A percentile compares a stretch with the other conserved stretches of the same genome.
phyloP scores from a whole-genome alignment of 176 grass and related monocot genomes.

The Juncus inflexus region DNA sequence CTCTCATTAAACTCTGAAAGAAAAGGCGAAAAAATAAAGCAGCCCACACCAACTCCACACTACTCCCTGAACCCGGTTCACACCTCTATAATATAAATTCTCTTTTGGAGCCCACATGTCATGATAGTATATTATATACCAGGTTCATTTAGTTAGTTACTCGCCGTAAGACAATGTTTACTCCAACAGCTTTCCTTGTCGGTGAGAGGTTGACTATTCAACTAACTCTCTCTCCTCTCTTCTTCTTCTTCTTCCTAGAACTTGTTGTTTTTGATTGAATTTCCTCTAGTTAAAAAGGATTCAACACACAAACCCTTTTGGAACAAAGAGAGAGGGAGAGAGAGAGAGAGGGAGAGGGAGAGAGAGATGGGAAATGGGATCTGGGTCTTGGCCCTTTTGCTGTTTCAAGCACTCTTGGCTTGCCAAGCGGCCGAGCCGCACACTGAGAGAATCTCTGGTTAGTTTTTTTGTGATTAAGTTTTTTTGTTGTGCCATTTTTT shows the following conservation, averaged over 20 bases:
- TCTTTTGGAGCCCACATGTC: too few relatives aligned
- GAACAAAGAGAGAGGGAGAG: not conserved
- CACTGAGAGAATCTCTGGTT: conserved; percentile 46
- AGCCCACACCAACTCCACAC: conserved; percentile 17
- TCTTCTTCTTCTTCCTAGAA: conserved; percentile 13
- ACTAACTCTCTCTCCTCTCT: conserved; percentile 14
- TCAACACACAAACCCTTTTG: too few relatives aligned
- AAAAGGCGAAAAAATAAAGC: conserved; percentile 1
- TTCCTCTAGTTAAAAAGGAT: conserved; percentile 9
- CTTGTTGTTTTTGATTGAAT: conserved; percentile 18
- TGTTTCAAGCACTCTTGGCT: conserved; percentile 19
- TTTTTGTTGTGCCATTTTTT: conserved; percentile 9
- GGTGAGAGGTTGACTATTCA: conserved; percentile 30
- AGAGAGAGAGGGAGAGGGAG: not conserved
- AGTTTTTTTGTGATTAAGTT: conserved; percentile 10
- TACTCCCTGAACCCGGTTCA: not conserved
- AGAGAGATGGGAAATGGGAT: conserved; percentile 28
- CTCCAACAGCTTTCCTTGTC: conserved; percentile 23
- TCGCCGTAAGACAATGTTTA: not conserved
- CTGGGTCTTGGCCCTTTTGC: conserved; percentile 29
- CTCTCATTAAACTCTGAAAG: conserved; percentile 11
- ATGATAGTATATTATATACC: not conserved
- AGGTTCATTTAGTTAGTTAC: not conserved
- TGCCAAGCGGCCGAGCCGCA: conserved; percentile 13
- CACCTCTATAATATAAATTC: not conserved